Evolutionary conservation across 73 alveolate genomes (phyloP), one percentile per base, ranked within the genome.

Genomic region (Effrenium voratum): DNA sequence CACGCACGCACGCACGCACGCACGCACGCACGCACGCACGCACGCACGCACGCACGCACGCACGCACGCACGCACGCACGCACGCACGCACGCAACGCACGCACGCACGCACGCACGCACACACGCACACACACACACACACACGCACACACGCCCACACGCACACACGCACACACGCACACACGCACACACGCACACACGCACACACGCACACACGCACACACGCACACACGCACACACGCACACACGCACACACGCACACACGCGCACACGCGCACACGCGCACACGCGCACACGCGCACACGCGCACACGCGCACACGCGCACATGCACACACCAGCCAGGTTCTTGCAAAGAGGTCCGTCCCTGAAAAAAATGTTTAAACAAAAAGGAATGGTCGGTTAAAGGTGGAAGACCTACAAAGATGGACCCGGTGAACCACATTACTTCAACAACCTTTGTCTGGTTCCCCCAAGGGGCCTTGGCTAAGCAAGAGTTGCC

Each of bases 251-350:
- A 63, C 77, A 63, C 77, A 63, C 77, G 77, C 77, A 63, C 77
- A 63, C 77, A 63, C 77, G 77, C 77, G 22, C 77, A 63, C 77
- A 63, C 77, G 77, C 77, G 22, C 77, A 63, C 77, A 63, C 77
- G 77, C 77, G 38, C 77, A 63, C 77, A 63, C 77, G 77, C 77
- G 38, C 77, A 63, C 77, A 63, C 77, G 77, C 77, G 77, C 77
- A 63, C 43, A 63, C 77, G 77, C 77, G 77, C 77, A 63, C 43
- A 63, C 77, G 77, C 77, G 77, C 77, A 63, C 43, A 63, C 77
- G 38, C 77, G 38, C 77, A 63, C 77, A 63, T 34, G 22, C 77
- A 19, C 66, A 19, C 66, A 52, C 66, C 10, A 10, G 66, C 66
- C n/a, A n/a, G n/a, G n/a, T n/a, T n/a, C n/a, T n/a, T n/a, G n/a